Evolutionary conservation across 2,329 filamentous ascomycete genomes (phyloP).

Genomic region (Trichoderma sp.): DNA sequence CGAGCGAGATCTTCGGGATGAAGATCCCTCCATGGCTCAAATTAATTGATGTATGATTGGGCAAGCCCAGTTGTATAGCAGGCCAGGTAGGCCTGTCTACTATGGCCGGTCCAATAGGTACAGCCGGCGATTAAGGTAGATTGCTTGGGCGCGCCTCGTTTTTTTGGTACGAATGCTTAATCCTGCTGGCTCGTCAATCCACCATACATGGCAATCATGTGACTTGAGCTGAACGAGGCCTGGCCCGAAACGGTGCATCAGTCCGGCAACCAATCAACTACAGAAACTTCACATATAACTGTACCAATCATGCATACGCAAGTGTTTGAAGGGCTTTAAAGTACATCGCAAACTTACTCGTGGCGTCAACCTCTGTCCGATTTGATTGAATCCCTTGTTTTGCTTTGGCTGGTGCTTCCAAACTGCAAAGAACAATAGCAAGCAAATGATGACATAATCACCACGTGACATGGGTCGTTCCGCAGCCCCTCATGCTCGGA

Average conservation of each 20-base stretch:
- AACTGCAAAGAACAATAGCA: background rate
- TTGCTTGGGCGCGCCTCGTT: background rate
- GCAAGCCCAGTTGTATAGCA: background rate
- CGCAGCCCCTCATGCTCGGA: slow-evolving; percentile 46
- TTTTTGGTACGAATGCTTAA: background rate
- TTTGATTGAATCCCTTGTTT: background rate
- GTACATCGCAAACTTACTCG: background rate
- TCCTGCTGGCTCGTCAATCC: background rate
- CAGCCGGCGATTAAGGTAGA: background rate
- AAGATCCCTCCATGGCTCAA: slow-evolving; percentile 32
- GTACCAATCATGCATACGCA: background rate
- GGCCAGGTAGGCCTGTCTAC: background rate
- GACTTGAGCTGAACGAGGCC: background rate
- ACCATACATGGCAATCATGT: background rate
- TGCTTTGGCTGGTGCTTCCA: background rate
- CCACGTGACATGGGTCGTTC: slow-evolving; percentile 39
- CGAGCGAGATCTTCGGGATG: slow-evolving; percentile 32
- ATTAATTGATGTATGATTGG: background rate
- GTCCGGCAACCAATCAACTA: background rate
- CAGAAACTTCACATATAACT: background rate
- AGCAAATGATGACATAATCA: slow-evolving; percentile 28
- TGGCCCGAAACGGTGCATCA: background rate
- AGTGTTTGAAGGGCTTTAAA: background rate
- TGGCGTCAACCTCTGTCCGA: background rate
- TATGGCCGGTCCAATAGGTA: background rate